Evolutionary conservation across 169 alveolate species (phyloP).

Genomic region (Babesia sp.): DNA sequence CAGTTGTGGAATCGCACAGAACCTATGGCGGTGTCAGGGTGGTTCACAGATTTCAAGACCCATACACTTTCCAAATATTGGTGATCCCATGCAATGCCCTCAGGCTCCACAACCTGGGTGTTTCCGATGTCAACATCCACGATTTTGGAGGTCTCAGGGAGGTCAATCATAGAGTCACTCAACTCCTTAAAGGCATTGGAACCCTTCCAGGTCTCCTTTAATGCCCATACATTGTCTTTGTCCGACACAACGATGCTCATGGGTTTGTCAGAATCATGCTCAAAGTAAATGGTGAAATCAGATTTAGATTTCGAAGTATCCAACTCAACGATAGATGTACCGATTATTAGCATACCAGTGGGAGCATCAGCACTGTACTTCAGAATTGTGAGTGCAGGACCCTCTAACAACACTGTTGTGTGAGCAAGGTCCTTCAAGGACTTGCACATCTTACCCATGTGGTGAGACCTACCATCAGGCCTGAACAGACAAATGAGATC

Average conservation of each 20-base stretch:
- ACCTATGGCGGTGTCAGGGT: conserved; percentile 19
- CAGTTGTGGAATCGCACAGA: conserved; percentile 25
- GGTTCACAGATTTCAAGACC: conserved; percentile 5
- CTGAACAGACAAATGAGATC: conserved; percentile 15
- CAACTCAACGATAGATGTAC: conserved; percentile 29
- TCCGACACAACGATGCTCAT: conserved; percentile 4
- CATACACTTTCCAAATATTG: conserved; percentile 4
- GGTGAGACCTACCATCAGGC: neutral
- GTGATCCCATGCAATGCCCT: conserved; percentile 49
- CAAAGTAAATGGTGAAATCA: conserved; percentile 39
- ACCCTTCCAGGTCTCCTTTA: conserved; percentile 32
- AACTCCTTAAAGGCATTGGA: conserved; percentile 4
- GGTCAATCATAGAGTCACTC: conserved; percentile 8
- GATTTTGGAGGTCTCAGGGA: neutral
- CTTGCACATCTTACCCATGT: conserved; percentile 3
- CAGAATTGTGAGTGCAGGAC: conserved; percentile 17
- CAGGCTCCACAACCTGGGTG: neutral
- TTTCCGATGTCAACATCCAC: conserved; percentile 19
- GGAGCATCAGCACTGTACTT: conserved; percentile 11
- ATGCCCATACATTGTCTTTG: conserved; percentile 10
- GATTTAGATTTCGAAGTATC: neutral
- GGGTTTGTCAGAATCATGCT: conserved; percentile 23
- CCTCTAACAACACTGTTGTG: conserved; percentile 20
- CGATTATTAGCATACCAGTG: conserved; percentile 11
- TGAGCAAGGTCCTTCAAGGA: conserved; percentile 19